These are phyloP conservation scores for Incumbomyces lentus DNA, from an alignment of 2,329 filamentous ascomycete species.

Conservation along the genomic window DNA sequence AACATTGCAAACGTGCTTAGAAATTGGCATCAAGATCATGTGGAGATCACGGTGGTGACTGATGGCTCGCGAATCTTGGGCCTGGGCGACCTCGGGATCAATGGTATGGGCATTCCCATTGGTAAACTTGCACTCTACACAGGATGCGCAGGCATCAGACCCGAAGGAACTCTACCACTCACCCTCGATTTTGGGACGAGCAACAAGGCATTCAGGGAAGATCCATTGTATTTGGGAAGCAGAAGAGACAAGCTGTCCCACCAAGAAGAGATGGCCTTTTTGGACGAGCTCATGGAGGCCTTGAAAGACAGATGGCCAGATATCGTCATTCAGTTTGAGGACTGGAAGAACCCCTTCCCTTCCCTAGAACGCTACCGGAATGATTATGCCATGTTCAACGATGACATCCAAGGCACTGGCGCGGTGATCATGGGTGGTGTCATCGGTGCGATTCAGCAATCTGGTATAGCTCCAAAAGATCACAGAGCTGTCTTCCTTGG, in stretches of 20 bases:
- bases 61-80: slow-evolving; percentile 88
- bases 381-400: slow-evolving; percentile 92
- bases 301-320: slow-evolving; percentile 65
- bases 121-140: slow-evolving; percentile 95
- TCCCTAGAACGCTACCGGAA: slow-evolving; percentile 84
- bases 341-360: slow-evolving; percentile 95
- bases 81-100: slow-evolving; percentile 88
- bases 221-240: slow-evolving; percentile 85
- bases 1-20: slow-evolving; percentile 77
- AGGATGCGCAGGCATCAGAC: slow-evolving; percentile 87
- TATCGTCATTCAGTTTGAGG: slow-evolving; percentile 84
- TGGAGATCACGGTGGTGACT: slow-evolving; percentile 93
- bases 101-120: slow-evolving; percentile 95
- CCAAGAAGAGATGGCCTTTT: slow-evolving; percentile 75
- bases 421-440: slow-evolving; percentile 83
- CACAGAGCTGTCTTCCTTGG: slow-evolving; percentile 95
- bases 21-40: slow-evolving; percentile 84
- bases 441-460: slow-evolving; percentile 68
- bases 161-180: slow-evolving; percentile 54
- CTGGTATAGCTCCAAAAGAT: slow-evolving; percentile 73
- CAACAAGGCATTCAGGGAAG: slow-evolving; percentile 56
- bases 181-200: slow-evolving; percentile 54
- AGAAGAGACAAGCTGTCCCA: slow-evolving; percentile 69
- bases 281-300: slow-evolving; percentile 96
- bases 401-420: slow-evolving; percentile 95